phyloP scores from a whole-genome alignment of 768 basidiomycete genomes.

The Rhodotorula diobovata region DNA sequence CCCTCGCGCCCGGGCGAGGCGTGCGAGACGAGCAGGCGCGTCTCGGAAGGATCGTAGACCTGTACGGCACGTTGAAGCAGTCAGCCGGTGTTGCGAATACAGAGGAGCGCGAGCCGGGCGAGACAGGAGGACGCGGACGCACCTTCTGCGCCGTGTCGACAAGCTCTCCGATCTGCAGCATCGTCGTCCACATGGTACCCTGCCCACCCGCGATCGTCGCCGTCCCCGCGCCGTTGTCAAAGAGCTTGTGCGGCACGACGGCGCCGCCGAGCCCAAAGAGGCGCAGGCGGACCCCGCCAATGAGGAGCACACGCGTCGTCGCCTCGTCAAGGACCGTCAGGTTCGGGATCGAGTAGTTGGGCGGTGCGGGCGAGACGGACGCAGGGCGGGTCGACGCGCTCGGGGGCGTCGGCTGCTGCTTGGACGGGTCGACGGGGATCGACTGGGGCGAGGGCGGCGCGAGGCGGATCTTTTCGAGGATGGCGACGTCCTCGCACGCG shows the following conservation, averaged over 20 bases:
- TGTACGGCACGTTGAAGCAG: slow-evolving; percentile 20
- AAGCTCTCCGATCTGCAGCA: slow-evolving; percentile 93
- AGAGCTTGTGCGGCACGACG: slow-evolving; percentile 88
- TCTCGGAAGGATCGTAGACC: slow-evolving; percentile 80
- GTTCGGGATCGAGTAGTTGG: slow-evolving; percentile 71
- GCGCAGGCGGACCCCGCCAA: slow-evolving; percentile 87
- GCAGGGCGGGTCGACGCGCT: neutral
- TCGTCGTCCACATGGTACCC: slow-evolving; percentile 98
- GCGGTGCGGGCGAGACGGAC: neutral
- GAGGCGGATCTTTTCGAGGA: slow-evolving; percentile 84
- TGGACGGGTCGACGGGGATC: slow-evolving; percentile 22
- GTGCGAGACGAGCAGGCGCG: slow-evolving; percentile 86
- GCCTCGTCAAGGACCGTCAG: slow-evolving; percentile 90
- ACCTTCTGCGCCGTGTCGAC: slow-evolving; percentile 95
- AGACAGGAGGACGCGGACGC: neutral
- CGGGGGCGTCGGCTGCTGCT: neutral
- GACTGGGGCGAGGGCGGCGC: slow-evolving; percentile 19
- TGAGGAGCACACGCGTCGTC: slow-evolving; percentile 82
- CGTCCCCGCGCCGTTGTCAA: slow-evolving; percentile 85
- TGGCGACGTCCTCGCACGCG: slow-evolving; percentile 88
- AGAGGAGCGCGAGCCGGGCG: neutral
- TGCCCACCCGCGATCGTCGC: slow-evolving; percentile 98
- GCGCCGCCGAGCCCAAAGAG: slow-evolving; percentile 95
- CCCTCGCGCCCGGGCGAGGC: slow-evolving; percentile 90
- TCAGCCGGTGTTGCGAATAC: neutral